Evolutionary conservation across 805 yeast species (phyloP).

Genomic region (Maudiozyma turicensis): DNA sequence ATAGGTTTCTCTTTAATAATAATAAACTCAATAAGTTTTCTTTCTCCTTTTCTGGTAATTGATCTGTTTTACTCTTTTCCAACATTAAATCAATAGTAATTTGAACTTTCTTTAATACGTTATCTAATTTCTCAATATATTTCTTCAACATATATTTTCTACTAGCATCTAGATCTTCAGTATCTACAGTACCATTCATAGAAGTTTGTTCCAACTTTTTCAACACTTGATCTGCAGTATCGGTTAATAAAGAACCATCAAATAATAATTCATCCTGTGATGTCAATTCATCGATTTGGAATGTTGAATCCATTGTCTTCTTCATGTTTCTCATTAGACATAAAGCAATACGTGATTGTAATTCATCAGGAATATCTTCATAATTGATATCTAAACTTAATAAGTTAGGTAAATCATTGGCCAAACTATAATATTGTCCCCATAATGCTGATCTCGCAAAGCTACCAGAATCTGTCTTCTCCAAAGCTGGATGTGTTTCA

Average conservation of each 20-base stretch:
- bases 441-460: slow-evolving; percentile 46
- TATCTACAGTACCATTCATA: slow-evolving; percentile 29
- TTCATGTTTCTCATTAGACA: slow-evolving; percentile 81
- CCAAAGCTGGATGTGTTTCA: background rate
- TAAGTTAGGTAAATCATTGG: slow-evolving; percentile 55
- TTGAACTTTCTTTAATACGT: slow-evolving; percentile 32
- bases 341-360: slow-evolving; percentile 65
- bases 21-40: slow-evolving; percentile 63
- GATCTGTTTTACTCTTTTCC: slow-evolving; percentile 43
- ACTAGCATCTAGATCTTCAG: slow-evolving; percentile 11
- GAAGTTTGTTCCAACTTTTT: slow-evolving; percentile 8
- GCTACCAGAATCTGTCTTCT: background rate
- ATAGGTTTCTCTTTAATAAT: slow-evolving; percentile 59
- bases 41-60: slow-evolving; percentile 57
- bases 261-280: slow-evolving; percentile 53
- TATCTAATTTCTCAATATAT: slow-evolving; percentile 34
- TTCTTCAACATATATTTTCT: slow-evolving; percentile 32
- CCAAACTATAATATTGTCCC: slow-evolving; percentile 58
- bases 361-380: slow-evolving; percentile 47
- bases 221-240: slow-evolving; percentile 59
- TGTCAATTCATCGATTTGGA: slow-evolving; percentile 27
- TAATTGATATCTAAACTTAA: slow-evolving; percentile 61
- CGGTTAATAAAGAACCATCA: slow-evolving; percentile 66
- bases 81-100: slow-evolving; percentile 47
- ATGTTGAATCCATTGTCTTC: slow-evolving; percentile 34